Evolutionary conservation across 2,329 filamentous ascomycete species (phyloP), one percentile per base, ranked within the genome.

Genomic region (Claviceps maximensis): DNA sequence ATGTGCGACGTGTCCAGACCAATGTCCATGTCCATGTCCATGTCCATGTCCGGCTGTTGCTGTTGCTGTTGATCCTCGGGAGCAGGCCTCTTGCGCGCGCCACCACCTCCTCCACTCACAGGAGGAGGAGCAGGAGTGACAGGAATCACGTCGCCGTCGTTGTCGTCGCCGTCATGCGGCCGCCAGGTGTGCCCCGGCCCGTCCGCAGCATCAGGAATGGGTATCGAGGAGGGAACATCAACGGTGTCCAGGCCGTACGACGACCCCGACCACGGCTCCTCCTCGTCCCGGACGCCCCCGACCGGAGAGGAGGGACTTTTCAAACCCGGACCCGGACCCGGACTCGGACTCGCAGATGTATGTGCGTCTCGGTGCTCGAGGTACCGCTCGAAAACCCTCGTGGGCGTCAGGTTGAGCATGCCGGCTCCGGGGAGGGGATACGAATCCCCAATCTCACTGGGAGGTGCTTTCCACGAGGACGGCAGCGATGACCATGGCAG

Each of bases 391-490:
- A 81, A 58, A 1, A 78, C 64, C 41, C 74, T 69, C 1, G 73
- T 75, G 0, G 79, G 78, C 0, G 79, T 76, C 19, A 58, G 56
- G 9, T 56, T 55, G 12, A 67, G 52, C 21, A 67, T 25, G 5
- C 56, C 57, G 4, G 60, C 53, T 48, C 63, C 62, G 8, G 67
- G 67, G 55, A 70, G 64, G 49, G 60, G 74, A 57, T 79, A 74
- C 0, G 79, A 83, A 59, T 83, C 79, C 10, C 69, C 71, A 21
- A 83, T 69, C 29, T 75, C 67, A 53, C 76, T 80, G 0, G 74
- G 71, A 2, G 72, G 74, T 15, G 69, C 63, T 46, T 62, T 61
- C 69, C 70, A 75, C 49, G 73, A 71, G 29, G 58, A 56, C 53
- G 23, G 27, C 25, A 21, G 17, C 33, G 33, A 15, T 17, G 33